Percentiles rank a stretch among this genome's conserved stretches.
These are phyloP conservation scores for Pisolithus sp. DNA, from an alignment of 768 basidiomycete species.

Conservation along the genomic window DNA sequence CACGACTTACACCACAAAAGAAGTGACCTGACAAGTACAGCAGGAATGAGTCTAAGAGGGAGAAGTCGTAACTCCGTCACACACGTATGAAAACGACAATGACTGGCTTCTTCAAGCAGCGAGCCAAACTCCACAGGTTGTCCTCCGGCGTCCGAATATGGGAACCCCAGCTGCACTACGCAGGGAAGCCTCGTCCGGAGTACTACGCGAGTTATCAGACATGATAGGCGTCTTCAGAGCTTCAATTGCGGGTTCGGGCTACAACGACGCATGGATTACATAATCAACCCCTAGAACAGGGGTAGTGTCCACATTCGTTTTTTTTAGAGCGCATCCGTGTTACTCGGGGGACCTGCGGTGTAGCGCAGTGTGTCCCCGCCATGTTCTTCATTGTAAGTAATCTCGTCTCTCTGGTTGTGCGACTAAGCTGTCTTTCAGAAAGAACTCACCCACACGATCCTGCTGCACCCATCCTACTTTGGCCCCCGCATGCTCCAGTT, in stretches of 20 bases:
- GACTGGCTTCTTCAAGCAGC: slow-evolving; percentile 44
- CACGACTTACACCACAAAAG: slow-evolving; percentile 50
- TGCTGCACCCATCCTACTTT: slow-evolving; percentile 97
- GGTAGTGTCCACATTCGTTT: too few relatives aligned
- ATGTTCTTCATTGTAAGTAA: slow-evolving; percentile 72
- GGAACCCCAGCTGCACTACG: slow-evolving; percentile 32
- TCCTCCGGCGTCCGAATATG: slow-evolving; percentile 42
- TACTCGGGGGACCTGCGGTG: too few relatives aligned
- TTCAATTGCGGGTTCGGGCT: too few relatives aligned
- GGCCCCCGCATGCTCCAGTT: slow-evolving; percentile 93
- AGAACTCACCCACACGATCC: slow-evolving; percentile 95
- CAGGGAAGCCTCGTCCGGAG: slow-evolving; percentile 33
- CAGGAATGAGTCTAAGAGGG: not conserved
- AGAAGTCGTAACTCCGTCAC: not conserved
- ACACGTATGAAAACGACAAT: slow-evolving; percentile 62
- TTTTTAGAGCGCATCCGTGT: too few relatives aligned
- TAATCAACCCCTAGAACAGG: too few relatives aligned
- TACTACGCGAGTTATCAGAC: not conserved
- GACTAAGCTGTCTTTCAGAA: slow-evolving; percentile 47
- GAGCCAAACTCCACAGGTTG: slow-evolving; percentile 45
- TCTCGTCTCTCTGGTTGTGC: not conserved
- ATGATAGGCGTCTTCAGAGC: not conserved
- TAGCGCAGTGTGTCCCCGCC: not conserved
- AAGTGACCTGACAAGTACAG: slow-evolving; percentile 44
- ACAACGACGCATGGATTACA: too few relatives aligned